Evolutionary conservation across 768 basidiomycete species (phyloP), one percentile per base, ranked within the genome.

Genomic region (Rhizopogon vinicolor): DNA sequence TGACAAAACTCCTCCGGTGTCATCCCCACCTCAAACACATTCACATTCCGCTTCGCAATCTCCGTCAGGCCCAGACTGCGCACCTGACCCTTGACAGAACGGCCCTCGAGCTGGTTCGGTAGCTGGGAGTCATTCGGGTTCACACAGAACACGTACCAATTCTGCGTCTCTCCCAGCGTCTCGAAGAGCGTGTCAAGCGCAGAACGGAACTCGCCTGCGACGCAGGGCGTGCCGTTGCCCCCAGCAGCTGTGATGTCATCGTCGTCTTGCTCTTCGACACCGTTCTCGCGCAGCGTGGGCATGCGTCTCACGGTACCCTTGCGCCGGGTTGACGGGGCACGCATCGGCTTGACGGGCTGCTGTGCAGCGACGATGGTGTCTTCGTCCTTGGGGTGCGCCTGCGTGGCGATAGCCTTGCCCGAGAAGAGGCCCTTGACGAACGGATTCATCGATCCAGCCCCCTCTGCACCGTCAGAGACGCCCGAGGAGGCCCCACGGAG

Each of bases 61-160:
- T 93, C 91, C 2, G 86, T 73, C 62, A 98, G 63, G 0, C 93
- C 91, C 25, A 87, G 65, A 54, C 89, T 88, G 49, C 90, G 79
- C 39, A 98, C 87, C 72, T 98, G 96, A 0, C 91, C 90, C 69
- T 94, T 96, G 48, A 98, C 88, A 41, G 88, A 86, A 44, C 94
- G 78, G 10, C 91, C 90, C 74, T 98, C 96, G 51, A 98, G 75
- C 67, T 98, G 95, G 66, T 93, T 92, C 40, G 95, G 93, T 18
- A 98, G 73, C 65, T 96, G 96, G 25, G 92, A 87, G 72, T 98
- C 94, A 66, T 98, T 99, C 4, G 95, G 93, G 67, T 90, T 93
- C 62, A 98, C 72, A 65, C 93, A 97, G 72, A 96, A 92, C 16
- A 97, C 80, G 62, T 86, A 89, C 94, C 94, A 98, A 2, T 84